These are phyloP conservation scores for Solioccasus polychromus DNA, from an alignment of 768 basidiomycete species.

Conservation along the genomic window DNA sequence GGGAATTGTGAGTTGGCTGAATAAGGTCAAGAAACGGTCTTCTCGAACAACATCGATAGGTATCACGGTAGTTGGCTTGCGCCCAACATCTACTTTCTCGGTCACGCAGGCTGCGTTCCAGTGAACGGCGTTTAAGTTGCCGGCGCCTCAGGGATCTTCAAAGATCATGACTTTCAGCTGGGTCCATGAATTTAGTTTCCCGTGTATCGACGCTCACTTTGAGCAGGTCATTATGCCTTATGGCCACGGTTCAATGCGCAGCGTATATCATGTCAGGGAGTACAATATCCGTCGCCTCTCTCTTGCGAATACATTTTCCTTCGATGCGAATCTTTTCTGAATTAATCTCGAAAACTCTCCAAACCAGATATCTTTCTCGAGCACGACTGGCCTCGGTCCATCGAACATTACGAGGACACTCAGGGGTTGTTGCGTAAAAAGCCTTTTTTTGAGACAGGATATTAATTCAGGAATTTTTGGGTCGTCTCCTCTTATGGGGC, in stretches of 20 bases:
- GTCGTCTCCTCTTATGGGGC: constrained; percentile 80
- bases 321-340: background rate
- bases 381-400: constrained; percentile 92
- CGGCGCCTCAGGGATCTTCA: constrained; percentile 92
- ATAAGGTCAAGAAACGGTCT: background rate
- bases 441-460: constrained; percentile 72
- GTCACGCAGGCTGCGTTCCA: constrained; percentile 83
- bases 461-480: constrained; percentile 68
- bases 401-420: constrained; percentile 79
- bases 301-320: constrained; percentile 43
- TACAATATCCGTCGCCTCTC: constrained; percentile 79
- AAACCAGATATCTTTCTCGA: constrained; percentile 80
- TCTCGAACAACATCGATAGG: constrained; percentile 41
- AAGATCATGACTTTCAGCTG: constrained; percentile 64
- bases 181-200: constrained; percentile 40
- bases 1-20: constrained; percentile 73
- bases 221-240: constrained; percentile 72
- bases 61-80: constrained; percentile 98
- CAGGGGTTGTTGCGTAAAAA: constrained; percentile 66
- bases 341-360: constrained; percentile 43
- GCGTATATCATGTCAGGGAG: constrained; percentile 90
- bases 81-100: constrained; percentile 94
- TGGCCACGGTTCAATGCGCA: no score
- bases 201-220: constrained; percentile 2
- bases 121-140: constrained; percentile 87